Base-by-base conservation (phyloP, 2,329 filamentous ascomycete species). In the Alternaria metachromatica region DNA sequence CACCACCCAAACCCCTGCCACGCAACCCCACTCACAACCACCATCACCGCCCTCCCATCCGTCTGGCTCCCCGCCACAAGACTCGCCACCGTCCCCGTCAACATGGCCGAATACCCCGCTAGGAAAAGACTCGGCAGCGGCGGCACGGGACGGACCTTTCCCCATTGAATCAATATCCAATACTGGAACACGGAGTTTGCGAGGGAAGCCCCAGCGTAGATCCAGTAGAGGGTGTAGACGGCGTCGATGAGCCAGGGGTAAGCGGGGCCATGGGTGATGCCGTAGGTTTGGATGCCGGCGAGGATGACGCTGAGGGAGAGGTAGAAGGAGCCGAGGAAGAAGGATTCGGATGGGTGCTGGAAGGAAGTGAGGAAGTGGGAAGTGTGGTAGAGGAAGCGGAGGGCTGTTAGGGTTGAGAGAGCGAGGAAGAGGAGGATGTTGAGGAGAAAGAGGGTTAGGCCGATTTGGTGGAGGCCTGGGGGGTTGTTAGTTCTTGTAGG, bases 41-140 rank as follows among this genome's bases (percentile, higher is more conserved):
- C 89, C 2, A 87, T 82, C 5, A 91, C 74, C 0, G 87, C 85
- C 0, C 84, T 77, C 3, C 82, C 78, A 2, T 84, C 79, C 0
- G 88, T 86, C 65, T 92, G 90, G 0, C 82, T 83, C 2, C 82
- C 81, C 3, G 87, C 84, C 44, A 92, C 88, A 51, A 91, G 84
- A 0, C 86, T 85, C 0, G 90, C 89, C 25, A 93, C 86, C 2
- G 90, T 92, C 0, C 91, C 90, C 0, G 86, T 87, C 2, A 93
- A 82, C 90, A 93, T 92, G 70, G 18, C 86, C 78, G 78, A 92
- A 91, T 62, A 93, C 78, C 74, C 89, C 26, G 90, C 90, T 1
- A 93, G 80, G 59, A 92, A 87, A 88, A 90, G 91, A 0, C 88
- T 87, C 0, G 90, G 90, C 81, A 89, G 90, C 86, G 92, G 91